A percentile compares a stretch with the other conserved stretches of the same genome.
phyloP scores from a whole-genome alignment of 257 asterid species.

The Gardenia jasminoides region DNA sequence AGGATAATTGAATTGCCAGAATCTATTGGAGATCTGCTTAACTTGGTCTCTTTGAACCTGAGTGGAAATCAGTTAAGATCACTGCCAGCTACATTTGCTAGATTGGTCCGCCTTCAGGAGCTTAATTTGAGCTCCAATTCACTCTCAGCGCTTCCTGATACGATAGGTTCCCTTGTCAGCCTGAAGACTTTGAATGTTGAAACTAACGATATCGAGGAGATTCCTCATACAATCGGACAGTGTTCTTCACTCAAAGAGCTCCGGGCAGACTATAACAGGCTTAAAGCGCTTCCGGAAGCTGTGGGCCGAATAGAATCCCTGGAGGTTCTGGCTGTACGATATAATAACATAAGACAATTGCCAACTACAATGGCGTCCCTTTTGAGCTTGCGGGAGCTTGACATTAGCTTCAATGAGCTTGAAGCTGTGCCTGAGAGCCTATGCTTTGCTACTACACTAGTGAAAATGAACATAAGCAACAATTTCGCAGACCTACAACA shows the following conservation, averaged over 20 bases:
- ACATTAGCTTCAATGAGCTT: slow-evolving; percentile 78
- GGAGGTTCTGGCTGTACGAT: slow-evolving; percentile 73
- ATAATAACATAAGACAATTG: slow-evolving; percentile 65
- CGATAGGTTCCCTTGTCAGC: slow-evolving; percentile 67
- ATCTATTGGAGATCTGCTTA: slow-evolving; percentile 67
- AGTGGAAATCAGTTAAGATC: slow-evolving; percentile 70
- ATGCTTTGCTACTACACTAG: slow-evolving; percentile 80
- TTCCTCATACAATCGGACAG: slow-evolving; percentile 73
- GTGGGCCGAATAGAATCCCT: slow-evolving; percentile 64
- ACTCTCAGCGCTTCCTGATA: slow-evolving; percentile 60
- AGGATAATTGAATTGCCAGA: slow-evolving; percentile 60
- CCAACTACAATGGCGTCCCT: slow-evolving; percentile 87
- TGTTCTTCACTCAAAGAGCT: slow-evolving; percentile 70
- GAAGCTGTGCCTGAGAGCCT: slow-evolving; percentile 86
- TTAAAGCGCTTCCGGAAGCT: slow-evolving; percentile 92
- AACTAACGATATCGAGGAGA: slow-evolving; percentile 72
- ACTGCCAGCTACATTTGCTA: slow-evolving; percentile 53
- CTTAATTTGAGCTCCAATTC: slow-evolving; percentile 81
- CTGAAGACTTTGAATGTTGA: slow-evolving; percentile 63
- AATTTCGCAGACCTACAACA: slow-evolving; percentile 72
- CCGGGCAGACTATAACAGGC: slow-evolving; percentile 69
- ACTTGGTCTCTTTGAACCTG: slow-evolving; percentile 55
- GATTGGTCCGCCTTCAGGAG: slow-evolving; percentile 61
- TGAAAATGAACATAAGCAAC: slow-evolving; percentile 82
- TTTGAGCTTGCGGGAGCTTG: slow-evolving; percentile 59